Base-by-base conservation (phyloP, 2,329 filamentous ascomycete species). In the Myotisia sp. region DNA sequence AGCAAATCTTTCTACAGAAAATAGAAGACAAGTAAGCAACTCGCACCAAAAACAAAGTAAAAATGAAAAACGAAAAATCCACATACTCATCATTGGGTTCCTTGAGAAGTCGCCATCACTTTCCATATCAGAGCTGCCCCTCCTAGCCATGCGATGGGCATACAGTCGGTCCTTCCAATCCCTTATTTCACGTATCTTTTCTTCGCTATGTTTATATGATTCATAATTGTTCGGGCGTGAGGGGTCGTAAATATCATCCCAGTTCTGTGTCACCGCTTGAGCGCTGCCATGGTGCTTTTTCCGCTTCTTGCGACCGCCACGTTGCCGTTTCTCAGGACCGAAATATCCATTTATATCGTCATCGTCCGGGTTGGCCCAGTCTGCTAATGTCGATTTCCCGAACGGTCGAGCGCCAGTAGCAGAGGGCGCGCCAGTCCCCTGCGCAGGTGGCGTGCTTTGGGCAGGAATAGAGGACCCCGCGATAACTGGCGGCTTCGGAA, bases 231-330 rank as follows among this genome's bases (percentile, higher is more conserved):
- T 92, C 6, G 86, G 85, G 24, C 80, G 65, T 7, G 78, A 66
- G 1, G 84, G 82, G 49, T 93, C 86, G 53, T 93, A 94, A 16
- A 90, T 71, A 52, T 92, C 84, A 53, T 92, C 80, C 85, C 85
- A 94, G 51, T 92, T 77, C n/a, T 68, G 60, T 4, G 59, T 56
- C 19, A 68, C 56, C 29, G 65, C 63, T 4, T 72, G 64, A 43
- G 70, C 67, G 40, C 74, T 69, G 47, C 72, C 70, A 55, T 76
- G 78, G 12, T 32, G 21, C 65, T 81, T 81, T 57, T 79, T 76
- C 52, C 76, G 78, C 58, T 80, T 84, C 59, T 76, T 79, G 39
- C 82, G 75, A 26, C 82, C 80, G 37, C 82, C 82, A 32, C 82
- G 74, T 50, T 80, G 74, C 37, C 75, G 71, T 58, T 81, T 80